Base-by-base conservation (phyloP, 2,329 filamentous ascomycete species). In the Magnaporthiopsis poae region DNA sequence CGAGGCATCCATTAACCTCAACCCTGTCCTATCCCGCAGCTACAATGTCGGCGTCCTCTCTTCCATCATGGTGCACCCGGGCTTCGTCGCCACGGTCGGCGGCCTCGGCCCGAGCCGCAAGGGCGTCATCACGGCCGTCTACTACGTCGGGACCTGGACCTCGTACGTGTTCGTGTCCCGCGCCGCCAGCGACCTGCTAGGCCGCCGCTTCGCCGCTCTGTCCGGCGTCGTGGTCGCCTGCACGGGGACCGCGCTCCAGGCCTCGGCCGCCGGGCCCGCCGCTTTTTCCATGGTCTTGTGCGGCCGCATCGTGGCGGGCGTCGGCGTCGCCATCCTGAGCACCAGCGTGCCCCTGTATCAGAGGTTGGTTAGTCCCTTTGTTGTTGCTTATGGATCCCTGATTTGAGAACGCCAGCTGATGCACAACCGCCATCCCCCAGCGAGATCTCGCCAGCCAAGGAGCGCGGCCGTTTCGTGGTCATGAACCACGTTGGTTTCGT, bases 401-500 rank as follows among this genome's bases (percentile, higher is more conserved):
- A 12, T 12, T 61, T 31, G 27, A 29, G 5, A 61, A 61, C 25
- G 2, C 21, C 12, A 11, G 7, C 25, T 62, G 60, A 62, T n/a
- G 59, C n/a, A 25, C 61, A 64, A n/a, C 27, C 15, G 11, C 29
- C 1, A 36, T 12, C 56, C 27, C 4, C 60, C 62, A 85, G 83
- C 70, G 84, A 86, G 71, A 79, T 86, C 27, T 77, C 84, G 0
- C 84, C 84, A 0, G 82, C 84, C 0, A 77, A 76, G 15, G 77
- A 84, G 67, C 78, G 84, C 9, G 84, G 85, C 3, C 79, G 79
- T 68, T 84, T 83, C 67, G 84, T 87, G 1, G 83, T 86, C 12
- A 78, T 86, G 73, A 86, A 86, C 70, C 84, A 87, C 65, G 78
- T 86, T 61, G 84, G 85, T 3, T 82, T 87, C 67, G 80, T 86